phyloP scores from a whole-genome alignment of 768 basidiomycete species.

The Lentinula edodes region DNA sequence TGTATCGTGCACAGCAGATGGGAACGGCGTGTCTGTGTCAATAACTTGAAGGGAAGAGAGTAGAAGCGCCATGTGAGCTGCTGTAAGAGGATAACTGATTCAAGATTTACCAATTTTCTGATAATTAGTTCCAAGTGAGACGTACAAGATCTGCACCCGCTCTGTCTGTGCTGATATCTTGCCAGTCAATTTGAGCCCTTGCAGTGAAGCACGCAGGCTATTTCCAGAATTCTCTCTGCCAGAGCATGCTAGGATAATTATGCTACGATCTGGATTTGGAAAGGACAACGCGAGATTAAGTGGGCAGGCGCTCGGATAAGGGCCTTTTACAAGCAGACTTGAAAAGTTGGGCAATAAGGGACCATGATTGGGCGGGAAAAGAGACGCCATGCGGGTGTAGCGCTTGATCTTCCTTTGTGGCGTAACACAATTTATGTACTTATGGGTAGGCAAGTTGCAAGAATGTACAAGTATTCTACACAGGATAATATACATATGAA shows the following conservation, averaged over 20 bases:
- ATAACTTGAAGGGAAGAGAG: conserved; percentile 2
- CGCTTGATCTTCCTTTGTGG: not conserved
- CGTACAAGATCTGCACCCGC: not conserved
- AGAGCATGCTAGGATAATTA: not conserved
- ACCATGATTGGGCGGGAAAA: not conserved
- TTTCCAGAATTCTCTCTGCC: not conserved
- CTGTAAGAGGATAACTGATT: not conserved
- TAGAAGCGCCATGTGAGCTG: conserved; percentile 2
- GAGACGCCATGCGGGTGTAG: not conserved
- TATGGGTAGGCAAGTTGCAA: too few relatives aligned
- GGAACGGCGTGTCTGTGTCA: not conserved
- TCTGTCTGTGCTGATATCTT: not conserved
- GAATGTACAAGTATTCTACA: too few relatives aligned
- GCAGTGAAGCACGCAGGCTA: not conserved
- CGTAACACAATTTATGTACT: too few relatives aligned
- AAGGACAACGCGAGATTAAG: not conserved
- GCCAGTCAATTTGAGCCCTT: not conserved
- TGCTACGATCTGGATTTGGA: not conserved
- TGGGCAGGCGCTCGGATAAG: not conserved
- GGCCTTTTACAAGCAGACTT: not conserved
- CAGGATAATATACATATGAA: not conserved
- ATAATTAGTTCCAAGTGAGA: not conserved
- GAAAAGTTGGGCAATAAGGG: not conserved
- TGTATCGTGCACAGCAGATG: not conserved
- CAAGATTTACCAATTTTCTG: not conserved